phyloP scores from a whole-genome alignment of 2,329 filamentous ascomycete genomes.

The Teratosphaeria viscida region DNA sequence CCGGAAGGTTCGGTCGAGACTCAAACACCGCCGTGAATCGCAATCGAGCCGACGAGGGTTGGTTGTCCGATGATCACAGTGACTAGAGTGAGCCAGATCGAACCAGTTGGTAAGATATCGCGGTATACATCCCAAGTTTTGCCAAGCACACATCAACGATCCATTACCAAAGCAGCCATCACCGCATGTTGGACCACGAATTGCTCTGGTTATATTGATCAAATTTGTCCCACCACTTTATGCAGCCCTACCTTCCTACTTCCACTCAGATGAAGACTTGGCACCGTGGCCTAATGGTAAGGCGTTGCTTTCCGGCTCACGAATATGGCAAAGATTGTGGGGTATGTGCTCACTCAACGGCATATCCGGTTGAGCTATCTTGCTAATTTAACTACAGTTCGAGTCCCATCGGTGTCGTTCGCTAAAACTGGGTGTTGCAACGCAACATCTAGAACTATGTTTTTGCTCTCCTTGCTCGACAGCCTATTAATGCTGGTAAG shows the following conservation, averaged over 20 bases:
- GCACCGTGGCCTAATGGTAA: constrained; percentile 25
- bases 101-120: not conserved
- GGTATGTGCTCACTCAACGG: not conserved
- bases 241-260: not conserved
- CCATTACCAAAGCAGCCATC: not conserved
- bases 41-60: not conserved
- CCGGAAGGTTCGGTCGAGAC: no score
- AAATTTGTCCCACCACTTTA: not conserved
- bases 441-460: no score
- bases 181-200: not conserved
- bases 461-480: not conserved
- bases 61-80: not conserved
- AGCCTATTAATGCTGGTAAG: not conserved
- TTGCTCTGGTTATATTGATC: not conserved
- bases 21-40: not conserved
- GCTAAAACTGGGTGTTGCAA: not conserved
- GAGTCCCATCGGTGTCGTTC: constrained; percentile 13
- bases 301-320: constrained; percentile 21
- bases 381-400: constrained; percentile 1
- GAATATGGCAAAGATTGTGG: constrained; percentile 15
- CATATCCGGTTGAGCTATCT: no score
- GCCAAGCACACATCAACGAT: no score
- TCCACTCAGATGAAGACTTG: not conserved
- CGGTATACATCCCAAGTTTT: no score
- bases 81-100: not conserved